Percentiles rank a stretch among this genome's conserved stretches.
Conservation (phyloP, 1,284 basidiomycete species). For the Leccinum pachyderme region DNA sequence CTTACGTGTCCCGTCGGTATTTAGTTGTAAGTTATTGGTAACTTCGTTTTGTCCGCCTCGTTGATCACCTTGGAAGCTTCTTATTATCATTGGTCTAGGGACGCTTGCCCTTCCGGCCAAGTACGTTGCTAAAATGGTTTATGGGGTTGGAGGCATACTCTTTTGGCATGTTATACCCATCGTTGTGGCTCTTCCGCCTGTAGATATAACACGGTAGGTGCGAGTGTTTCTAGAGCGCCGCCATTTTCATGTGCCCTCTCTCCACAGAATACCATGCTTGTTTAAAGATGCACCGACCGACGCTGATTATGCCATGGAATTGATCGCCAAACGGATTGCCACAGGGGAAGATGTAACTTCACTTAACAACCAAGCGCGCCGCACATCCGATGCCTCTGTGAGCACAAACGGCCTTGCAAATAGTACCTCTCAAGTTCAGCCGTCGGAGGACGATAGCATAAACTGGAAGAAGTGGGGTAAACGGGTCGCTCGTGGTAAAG, state of each 20-base stretch:
- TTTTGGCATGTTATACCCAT: slow-evolving; percentile 70
- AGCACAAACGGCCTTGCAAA: slow-evolving; percentile 7
- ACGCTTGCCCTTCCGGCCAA: slow-evolving; percentile 46
- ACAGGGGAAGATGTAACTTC: slow-evolving; percentile 45
- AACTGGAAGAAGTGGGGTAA: slow-evolving; percentile 58
- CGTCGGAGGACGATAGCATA: slow-evolving; percentile 21
- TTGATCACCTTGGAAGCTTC: slow-evolving; percentile 24
- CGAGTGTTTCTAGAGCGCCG: not conserved
- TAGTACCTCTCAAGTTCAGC: slow-evolving; percentile 5
- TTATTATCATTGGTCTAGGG: slow-evolving; percentile 38
- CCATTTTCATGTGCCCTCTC: slow-evolving; percentile 6
- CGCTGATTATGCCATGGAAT: slow-evolving; percentile 64
- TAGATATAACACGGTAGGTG: slow-evolving; percentile 46
- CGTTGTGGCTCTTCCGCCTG: slow-evolving; percentile 46
- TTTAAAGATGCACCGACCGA: slow-evolving; percentile 60
- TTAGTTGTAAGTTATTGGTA: slow-evolving; percentile 38
- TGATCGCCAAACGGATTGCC: slow-evolving; percentile 60
- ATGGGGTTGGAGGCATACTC: slow-evolving; percentile 45
- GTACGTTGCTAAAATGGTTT: slow-evolving; percentile 48
- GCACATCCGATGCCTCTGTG: slow-evolving; percentile 7
- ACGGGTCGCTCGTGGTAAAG: slow-evolving; percentile 45
- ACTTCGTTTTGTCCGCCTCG: not conserved
- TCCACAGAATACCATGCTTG: slow-evolving; percentile 43
- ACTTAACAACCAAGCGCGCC: slow-evolving; percentile 5
- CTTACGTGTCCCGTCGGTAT: slow-evolving; percentile 48